phyloP scores from a whole-genome alignment of 768 basidiomycete genomes.

The Suillus hirtellus region DNA sequence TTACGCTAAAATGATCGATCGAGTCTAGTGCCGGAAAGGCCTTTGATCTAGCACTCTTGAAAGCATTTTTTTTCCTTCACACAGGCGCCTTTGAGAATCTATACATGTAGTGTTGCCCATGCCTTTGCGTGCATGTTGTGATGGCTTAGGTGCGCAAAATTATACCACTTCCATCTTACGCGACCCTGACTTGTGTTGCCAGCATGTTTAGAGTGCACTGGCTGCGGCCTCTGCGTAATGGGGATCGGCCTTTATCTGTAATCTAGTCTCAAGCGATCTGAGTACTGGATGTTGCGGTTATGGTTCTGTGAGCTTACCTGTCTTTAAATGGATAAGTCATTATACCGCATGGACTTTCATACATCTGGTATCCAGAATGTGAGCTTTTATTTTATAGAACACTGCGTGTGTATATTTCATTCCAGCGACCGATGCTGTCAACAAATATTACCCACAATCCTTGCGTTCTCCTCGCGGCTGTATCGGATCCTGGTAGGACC shows the following conservation, averaged over 20 bases:
- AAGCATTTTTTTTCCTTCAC: neutral
- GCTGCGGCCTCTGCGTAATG: constrained; percentile 66
- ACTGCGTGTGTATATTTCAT: neutral
- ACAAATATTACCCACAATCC: neutral
- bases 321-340: neutral
- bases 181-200: neutral
- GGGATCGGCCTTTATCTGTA: constrained; percentile 30
- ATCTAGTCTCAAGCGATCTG: neutral
- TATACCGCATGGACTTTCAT: neutral
- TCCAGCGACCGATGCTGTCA: neutral
- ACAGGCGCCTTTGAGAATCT: constrained; percentile 60
- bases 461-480: neutral
- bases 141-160: constrained; percentile 52
- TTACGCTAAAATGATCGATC: constrained; percentile 44
- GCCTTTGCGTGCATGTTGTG: constrained; percentile 73
- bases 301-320: neutral
- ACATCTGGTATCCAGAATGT: neutral
- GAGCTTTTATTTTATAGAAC: neutral
- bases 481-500: neutral
- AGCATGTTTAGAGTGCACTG: constrained; percentile 69
- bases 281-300: neutral
- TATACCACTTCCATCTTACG: neutral
- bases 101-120: constrained; percentile 58
- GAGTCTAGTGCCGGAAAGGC: constrained; percentile 62
- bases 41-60: constrained; percentile 10